A percentile compares a stretch with the other conserved stretches of the same genome.
phyloP scores from a whole-genome alignment of 176 grass and related monocot genomes.

The Oryza nivara region DNA sequence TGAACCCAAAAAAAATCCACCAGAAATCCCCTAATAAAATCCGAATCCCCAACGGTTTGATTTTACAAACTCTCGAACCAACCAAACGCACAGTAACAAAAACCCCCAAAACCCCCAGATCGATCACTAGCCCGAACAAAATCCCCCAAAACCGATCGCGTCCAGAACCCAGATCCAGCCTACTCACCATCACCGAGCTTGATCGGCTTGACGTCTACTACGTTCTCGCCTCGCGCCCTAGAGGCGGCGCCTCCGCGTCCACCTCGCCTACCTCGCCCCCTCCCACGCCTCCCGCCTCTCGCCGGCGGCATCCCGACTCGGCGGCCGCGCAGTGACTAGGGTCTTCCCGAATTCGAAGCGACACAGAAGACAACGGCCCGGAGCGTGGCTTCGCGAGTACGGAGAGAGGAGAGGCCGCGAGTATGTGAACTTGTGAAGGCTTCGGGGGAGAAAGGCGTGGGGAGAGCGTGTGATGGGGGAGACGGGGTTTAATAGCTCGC shows the following conservation, averaged over 20 bases:
- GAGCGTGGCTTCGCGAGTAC: not conserved
- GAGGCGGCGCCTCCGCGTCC: not conserved
- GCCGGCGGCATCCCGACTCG: not conserved
- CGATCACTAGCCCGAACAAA: not conserved
- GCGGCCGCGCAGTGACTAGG: not conserved
- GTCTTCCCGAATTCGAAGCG: not conserved
- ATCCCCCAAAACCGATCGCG: not conserved
- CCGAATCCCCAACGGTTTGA: not conserved
- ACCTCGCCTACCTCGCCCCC: not conserved
- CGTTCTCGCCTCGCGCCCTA: not conserved
- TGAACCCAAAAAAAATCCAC: not conserved
- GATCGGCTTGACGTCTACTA: not conserved
- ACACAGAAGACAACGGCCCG: not conserved
- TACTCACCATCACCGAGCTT: constrained; percentile 29
- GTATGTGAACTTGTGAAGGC: too few species aligned
- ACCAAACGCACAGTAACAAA: too few species aligned
- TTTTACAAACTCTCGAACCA: too few species aligned
- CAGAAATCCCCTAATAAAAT: not conserved
- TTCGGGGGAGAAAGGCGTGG: too few species aligned
- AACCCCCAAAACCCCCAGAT: too few species aligned
- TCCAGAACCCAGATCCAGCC: too few species aligned
- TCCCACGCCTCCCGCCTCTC: constrained; percentile 21
- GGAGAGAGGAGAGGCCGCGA: not conserved
- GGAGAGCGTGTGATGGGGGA: not conserved
- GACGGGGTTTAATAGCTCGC: constrained; percentile 27